Evolutionary conservation across 1,139 yeast genomes (phyloP).

Genomic region (Taphrina populina): DNA sequence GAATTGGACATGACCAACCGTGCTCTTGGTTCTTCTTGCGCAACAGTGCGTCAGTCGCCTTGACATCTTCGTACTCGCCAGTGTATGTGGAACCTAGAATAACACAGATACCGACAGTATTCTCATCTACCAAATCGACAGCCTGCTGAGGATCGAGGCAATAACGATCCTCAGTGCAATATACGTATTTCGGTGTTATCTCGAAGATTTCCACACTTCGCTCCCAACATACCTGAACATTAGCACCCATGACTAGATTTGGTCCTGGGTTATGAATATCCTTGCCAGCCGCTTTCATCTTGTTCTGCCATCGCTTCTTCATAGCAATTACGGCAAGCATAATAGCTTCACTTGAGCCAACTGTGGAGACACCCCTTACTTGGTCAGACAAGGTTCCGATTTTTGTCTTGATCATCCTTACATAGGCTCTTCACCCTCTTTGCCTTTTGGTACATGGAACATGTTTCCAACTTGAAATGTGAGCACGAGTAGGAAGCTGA

Average conservation of each 20-base stretch:
- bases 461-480: conserved; percentile 55
- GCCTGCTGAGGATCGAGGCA: conserved; percentile 62
- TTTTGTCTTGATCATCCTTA: background rate
- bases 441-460: conserved; percentile 64
- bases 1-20: conserved; percentile 73
- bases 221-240: conserved; percentile 77
- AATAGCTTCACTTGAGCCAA: conserved; percentile 91
- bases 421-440: conserved; percentile 37
- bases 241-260: conserved; percentile 85
- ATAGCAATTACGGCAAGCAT: conserved; percentile 90
- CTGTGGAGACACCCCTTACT: conserved; percentile 84
- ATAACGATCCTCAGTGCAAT: conserved; percentile 62
- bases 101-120: conserved; percentile 87
- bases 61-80: conserved; percentile 84
- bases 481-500: too few relatives aligned
- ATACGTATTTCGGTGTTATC: conserved; percentile 76
- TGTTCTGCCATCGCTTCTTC: conserved; percentile 83
- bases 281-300: conserved; percentile 60
- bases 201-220: conserved; percentile 92
- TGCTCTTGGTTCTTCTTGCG: conserved; percentile 68
- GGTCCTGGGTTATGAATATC: conserved; percentile 58
- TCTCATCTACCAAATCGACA: conserved; percentile 71
- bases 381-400: conserved; percentile 37
- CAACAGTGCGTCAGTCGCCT: conserved; percentile 57
- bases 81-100: conserved; percentile 90